Evolutionary conservation across 208 protist genomes (phyloP), one percentile per base, ranked within the genome.

Genomic region (Leishmania turanica): DNA sequence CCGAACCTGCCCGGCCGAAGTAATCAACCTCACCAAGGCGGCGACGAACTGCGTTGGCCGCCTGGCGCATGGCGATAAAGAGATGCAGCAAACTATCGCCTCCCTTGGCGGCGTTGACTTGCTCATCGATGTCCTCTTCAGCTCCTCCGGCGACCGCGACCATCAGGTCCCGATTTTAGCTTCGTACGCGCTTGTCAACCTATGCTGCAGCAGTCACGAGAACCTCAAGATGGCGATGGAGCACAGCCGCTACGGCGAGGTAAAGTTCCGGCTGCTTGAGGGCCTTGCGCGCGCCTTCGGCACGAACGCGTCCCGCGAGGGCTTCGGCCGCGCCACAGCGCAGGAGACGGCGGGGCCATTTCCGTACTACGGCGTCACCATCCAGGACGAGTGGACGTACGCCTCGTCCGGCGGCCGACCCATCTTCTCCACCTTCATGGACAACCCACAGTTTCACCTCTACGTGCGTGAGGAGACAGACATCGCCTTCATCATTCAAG

Each of bases 401-500:
- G 87, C 90, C 17, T 93, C 92, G 27, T 94, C 90, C 24, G 95
- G 95, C 54, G 95, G 95, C 65, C 88, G 95, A 5, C 95, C 95
- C 34, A 96, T 96, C 70, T 97, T 95, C 82, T 95, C 93, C 24
- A 95, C 91, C 42, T 98, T 98, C 83, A 95, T 98, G 91, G 95
- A 98, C 86, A 98, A 98, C 82, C 95, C 95, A 53, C 95, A 98
- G 88, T 97, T 98, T 78, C 91, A 95, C 70, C 86, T 98, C 15
- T 89, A 89, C 85, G 90, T 97, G 7, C 86, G 77, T 24, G 84
- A 92, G 69, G 83, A 89, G 42, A 83, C 91, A 17, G 91, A 97
- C 79, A 87, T 98, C 73, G 88, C 92, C 17, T 96, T 98, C 77
- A 93, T 98, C 73, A 96, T 98, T 68, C 93, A 96, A 75, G 95